A percentile compares a stretch with the other conserved stretches of the same genome.
phyloP scores from a whole-genome alignment of 768 basidiomycete genomes.

The Omphalotus guepiniiformis region DNA sequence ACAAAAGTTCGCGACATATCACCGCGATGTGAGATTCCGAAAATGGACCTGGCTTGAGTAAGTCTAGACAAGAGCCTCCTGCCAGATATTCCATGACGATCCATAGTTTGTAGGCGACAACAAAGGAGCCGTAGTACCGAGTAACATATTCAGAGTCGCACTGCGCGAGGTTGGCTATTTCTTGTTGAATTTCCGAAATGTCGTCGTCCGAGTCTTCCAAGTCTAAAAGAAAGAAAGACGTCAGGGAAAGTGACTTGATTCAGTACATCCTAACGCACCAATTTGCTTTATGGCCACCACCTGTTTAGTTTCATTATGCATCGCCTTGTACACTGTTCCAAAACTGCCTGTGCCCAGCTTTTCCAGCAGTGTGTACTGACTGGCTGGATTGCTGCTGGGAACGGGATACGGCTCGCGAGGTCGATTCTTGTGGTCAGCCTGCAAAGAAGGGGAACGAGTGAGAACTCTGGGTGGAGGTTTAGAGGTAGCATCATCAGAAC shows the following conservation, averaged over 20 bases:
- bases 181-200: slow-evolving; percentile 97
- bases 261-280: slow-evolving; percentile 46
- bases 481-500: slow-evolving; percentile 31
- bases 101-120: slow-evolving; percentile 96
- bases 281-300: slow-evolving; percentile 99
- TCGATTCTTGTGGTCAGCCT: slow-evolving; percentile 36
- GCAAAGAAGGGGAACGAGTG: slow-evolving; percentile 46
- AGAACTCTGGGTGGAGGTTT: slow-evolving; percentile 35
- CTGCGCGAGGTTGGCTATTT: slow-evolving; percentile 93
- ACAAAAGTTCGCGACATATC: slow-evolving; percentile 86
- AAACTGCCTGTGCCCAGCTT: slow-evolving; percentile 98
- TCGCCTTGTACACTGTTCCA: slow-evolving; percentile 95
- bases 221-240: slow-evolving; percentile 43
- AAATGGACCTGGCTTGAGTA: slow-evolving; percentile 88
- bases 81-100: slow-evolving; percentile 99
- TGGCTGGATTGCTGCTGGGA: slow-evolving; percentile 77
- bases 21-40: slow-evolving; percentile 94
- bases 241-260: slow-evolving; percentile 11
- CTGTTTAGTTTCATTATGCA: slow-evolving; percentile 91
- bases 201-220: slow-evolving; percentile 98
- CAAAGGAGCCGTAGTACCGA: slow-evolving; percentile 94
- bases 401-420: slow-evolving; percentile 61
- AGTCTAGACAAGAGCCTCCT: slow-evolving; percentile 96
- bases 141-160: slow-evolving; percentile 98
- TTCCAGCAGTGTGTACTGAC: slow-evolving; percentile 88